Evolutionary conservation across 2,329 filamentous ascomycete genomes (phyloP).

Genomic region (Pseudogymnoascus sp.): DNA sequence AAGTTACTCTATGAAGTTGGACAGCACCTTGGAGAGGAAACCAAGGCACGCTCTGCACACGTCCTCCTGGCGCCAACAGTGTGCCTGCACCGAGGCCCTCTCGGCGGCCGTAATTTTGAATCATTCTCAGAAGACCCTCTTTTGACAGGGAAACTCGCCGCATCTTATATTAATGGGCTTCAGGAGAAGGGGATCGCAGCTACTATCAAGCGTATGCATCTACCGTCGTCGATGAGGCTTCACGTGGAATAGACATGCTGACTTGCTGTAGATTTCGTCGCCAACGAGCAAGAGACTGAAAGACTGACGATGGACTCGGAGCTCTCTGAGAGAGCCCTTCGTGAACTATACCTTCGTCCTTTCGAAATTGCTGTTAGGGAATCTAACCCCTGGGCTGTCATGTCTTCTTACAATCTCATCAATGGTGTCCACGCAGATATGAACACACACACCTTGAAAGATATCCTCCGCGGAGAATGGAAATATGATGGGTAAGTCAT

Average conservation of each 20-base stretch:
- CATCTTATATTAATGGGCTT: conserved; percentile 63
- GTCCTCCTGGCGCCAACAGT: conserved; percentile 71
- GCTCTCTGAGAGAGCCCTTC: conserved; percentile 56
- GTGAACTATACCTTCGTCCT: conserved; percentile 66
- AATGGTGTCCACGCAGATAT: conserved; percentile 56
- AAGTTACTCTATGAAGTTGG: conserved; percentile 63
- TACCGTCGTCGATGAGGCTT: background rate
- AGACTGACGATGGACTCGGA: conserved; percentile 57
- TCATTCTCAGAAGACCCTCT: conserved; percentile 79
- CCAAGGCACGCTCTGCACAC: conserved; percentile 64
- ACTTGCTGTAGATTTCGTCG: conserved; percentile 48
- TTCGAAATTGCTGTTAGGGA: conserved; percentile 67
- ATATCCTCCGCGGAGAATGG: conserved; percentile 55
- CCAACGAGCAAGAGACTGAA: conserved; percentile 67
- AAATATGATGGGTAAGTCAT: conserved; percentile 49
- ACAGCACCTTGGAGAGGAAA: conserved; percentile 62
- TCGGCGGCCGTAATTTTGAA: conserved; percentile 82
- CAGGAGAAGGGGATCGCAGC: conserved; percentile 69
- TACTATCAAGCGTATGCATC: conserved; percentile 62
- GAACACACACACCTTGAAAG: conserved; percentile 46
- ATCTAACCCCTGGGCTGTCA: conserved; percentile 61
- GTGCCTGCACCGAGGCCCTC: conserved; percentile 72
- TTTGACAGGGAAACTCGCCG: conserved; percentile 65
- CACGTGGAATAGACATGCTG: conserved; percentile 13
- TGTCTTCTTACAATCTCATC: conserved; percentile 62